Conservation (phyloP, 306 rosid species). For the Canavalia gladiata region DNA sequence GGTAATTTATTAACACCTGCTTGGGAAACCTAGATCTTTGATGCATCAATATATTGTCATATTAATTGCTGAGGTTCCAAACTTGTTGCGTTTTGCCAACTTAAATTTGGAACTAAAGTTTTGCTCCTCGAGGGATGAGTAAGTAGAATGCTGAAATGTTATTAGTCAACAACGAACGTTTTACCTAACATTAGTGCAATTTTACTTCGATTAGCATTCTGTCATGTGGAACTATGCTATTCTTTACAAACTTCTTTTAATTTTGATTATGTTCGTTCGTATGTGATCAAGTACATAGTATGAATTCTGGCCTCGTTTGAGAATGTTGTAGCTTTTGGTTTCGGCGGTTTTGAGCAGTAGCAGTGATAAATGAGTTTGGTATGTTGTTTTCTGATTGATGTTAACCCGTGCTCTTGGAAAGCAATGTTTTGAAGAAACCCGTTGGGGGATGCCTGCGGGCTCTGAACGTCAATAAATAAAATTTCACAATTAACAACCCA, state of each 20-base stretch:
- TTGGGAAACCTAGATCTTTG: neutral
- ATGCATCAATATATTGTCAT: neutral
- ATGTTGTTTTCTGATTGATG: neutral
- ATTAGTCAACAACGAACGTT: neutral
- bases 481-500: no score
- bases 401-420: neutral
- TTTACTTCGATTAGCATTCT: neutral
- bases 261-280: neutral
- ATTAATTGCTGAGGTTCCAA: slow-evolving; percentile 15
- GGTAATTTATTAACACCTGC: neutral
- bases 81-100: neutral
- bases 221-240: neutral
- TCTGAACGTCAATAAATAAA: no score
- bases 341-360: neutral
- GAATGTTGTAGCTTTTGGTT: neutral
- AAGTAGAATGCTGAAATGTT: slow-evolving; percentile 1
- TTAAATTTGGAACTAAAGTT: slow-evolving; percentile 30
- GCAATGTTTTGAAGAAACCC: neutral
- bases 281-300: no score
- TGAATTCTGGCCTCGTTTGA: neutral
- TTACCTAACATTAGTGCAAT: neutral
- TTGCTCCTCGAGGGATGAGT: neutral
- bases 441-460: neutral
- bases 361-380: neutral
- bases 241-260: neutral